Evolutionary conservation across 2,329 filamentous ascomycete genomes (phyloP).

Genomic region (Alternaria sp.): DNA sequence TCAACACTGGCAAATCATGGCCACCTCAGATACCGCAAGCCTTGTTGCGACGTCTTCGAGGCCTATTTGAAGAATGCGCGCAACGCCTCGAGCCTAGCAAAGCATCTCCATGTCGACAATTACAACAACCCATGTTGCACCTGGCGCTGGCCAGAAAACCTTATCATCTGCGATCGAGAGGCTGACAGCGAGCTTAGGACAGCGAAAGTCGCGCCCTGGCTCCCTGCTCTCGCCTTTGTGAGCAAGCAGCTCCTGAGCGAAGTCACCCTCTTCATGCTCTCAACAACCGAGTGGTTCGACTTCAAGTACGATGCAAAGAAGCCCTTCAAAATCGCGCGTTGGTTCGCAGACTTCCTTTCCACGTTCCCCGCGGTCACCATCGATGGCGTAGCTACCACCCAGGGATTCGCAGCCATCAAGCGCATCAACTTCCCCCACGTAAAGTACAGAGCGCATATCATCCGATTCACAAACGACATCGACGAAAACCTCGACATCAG

Average conservation of each 20-base stretch:
- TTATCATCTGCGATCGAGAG: not conserved
- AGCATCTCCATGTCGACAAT: not conserved
- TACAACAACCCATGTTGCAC: not conserved
- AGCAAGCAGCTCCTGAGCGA: not conserved
- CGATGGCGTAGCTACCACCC: not conserved
- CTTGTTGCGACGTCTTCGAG: not conserved
- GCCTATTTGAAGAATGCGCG: not conserved
- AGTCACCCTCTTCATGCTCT: not conserved
- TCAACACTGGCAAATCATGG: not conserved
- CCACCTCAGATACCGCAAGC: not conserved
- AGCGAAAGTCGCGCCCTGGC: not conserved
- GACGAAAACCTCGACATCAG: not conserved
- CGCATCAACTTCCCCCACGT: not conserved
- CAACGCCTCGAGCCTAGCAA: not conserved
- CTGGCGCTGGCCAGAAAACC: not conserved
- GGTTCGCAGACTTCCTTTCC: not conserved
- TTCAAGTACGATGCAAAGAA: not conserved
- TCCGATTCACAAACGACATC: not conserved
- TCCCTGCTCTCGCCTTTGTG: not conserved
- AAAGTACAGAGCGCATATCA: not conserved
- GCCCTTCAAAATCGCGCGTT: not conserved
- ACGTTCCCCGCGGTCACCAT: not conserved
- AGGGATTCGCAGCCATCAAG: not conserved
- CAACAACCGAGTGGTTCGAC: not conserved
- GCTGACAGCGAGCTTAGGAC: not conserved